These are phyloP conservation scores for Limnanthes douglasii DNA, from an alignment of 345 rosid genomes.

Conservation along the genomic window DNA sequence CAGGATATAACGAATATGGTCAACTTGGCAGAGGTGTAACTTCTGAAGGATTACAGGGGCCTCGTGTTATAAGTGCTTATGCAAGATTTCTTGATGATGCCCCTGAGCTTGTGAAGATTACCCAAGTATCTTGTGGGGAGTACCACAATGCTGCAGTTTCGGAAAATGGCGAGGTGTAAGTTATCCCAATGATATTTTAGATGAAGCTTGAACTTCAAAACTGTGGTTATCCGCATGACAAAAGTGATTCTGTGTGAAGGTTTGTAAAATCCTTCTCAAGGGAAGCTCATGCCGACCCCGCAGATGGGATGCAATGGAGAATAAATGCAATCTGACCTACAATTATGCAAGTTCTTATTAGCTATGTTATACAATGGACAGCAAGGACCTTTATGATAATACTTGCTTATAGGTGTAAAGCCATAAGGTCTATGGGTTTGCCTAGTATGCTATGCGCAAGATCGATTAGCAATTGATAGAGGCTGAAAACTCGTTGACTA, in stretches of 20 bases:
- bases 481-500: no score
- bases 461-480: no score
- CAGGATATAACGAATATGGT: constrained; percentile 93
- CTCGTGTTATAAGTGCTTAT: constrained; percentile 57
- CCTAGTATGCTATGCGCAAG: no score
- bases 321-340: constrained; percentile 30
- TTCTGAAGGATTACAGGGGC: constrained; percentile 86
- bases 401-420: no score
- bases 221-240: constrained; percentile 32
- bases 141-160: constrained; percentile 91
- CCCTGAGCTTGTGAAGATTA: constrained; percentile 83
- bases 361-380: constrained; percentile 10
- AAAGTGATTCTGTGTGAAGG: constrained; percentile 32
- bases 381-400: not conserved
- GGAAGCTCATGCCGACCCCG: constrained; percentile 29
- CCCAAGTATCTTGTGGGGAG: constrained; percentile 88
- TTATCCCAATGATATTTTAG: constrained; percentile 27
- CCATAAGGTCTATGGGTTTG: no score
- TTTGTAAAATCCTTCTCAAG: constrained; percentile 30
- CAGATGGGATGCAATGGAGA: constrained; percentile 48
- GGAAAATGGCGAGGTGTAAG: constrained; percentile 96
- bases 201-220: constrained; percentile 31
- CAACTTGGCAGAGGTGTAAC: constrained; percentile 98
- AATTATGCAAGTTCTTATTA: constrained; percentile 46
- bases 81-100: constrained; percentile 93